Evolutionary conservation across 2,329 filamentous ascomycete species (phyloP).

Genomic region (Monascus ruber): DNA sequence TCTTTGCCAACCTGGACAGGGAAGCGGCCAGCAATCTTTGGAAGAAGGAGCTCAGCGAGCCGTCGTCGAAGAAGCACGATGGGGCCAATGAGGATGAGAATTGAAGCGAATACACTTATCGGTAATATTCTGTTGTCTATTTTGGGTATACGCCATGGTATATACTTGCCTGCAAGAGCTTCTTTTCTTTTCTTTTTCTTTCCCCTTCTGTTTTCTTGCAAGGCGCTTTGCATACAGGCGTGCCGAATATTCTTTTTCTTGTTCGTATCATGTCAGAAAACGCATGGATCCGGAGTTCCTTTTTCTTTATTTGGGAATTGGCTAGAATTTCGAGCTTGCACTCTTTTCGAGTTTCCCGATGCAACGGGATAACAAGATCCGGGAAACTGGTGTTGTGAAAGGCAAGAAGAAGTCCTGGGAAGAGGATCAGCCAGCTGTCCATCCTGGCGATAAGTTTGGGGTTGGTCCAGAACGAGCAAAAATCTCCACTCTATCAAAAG

Average conservation of each 20-base stretch:
- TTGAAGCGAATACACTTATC: slow-evolving; percentile 9
- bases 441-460: no score
- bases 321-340: no score
- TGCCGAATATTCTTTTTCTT: slow-evolving; percentile 1
- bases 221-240: not conserved
- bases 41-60: slow-evolving; percentile 51
- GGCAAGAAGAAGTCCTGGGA: no score
- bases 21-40: slow-evolving; percentile 61
- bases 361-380: no score
- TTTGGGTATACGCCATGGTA: not conserved
- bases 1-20: slow-evolving; percentile 72
- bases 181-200: slow-evolving; percentile 1
- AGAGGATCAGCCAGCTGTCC: no score
- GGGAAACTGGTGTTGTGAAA: no score
- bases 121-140: slow-evolving; percentile 7
- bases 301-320: not conserved
- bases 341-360: no score
- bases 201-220: not conserved
- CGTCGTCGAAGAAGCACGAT: slow-evolving; percentile 42
- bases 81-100: slow-evolving; percentile 14
- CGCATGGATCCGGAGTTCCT: not conserved
- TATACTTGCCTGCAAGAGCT: not conserved
- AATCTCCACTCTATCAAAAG: no score
- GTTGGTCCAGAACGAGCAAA: no score
- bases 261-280: slow-evolving; percentile 11